Base-by-base conservation (phyloP, 2,329 filamentous ascomycete genomes). In the Dothideomycetes sp. region DNA sequence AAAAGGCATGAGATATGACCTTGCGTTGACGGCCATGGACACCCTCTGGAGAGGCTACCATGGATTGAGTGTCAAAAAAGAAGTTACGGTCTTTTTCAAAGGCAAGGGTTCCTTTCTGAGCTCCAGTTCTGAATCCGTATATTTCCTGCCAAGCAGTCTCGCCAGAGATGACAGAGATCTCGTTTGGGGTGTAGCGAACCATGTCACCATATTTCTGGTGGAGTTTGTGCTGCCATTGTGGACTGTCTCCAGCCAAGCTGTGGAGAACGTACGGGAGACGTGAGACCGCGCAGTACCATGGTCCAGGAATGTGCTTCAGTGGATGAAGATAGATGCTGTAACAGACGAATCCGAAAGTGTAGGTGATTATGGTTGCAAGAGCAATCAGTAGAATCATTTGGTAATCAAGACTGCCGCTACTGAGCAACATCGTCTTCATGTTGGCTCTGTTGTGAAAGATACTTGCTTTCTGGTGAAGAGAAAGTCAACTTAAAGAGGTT, bases 61-160 rank as follows among this genome's bases (percentile, higher is more conserved):
- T 27, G 22, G 22, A 7, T n/a, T n/a, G n/a, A n/a, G n/a, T n/a
- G n/a, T n/a, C n/a, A n/a, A n/a, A n/a, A n/a, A n/a, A n/a, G n/a
- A n/a, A n/a, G n/a, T n/a, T n/a, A 1, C 41, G 49, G 34, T 65
- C 56, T 40, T 66, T 66, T 5, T 55, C 46, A 36, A 44, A 59
- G 58, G 15, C 56, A 44, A 11, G 46, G 39, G 2, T 57, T 52
- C 41, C 57, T 52, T 51, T 60, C 50, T 48, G 31, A 40, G 60
- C 60, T 15, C 60, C 59, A 0, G 45, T 55, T 5, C 53, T 52
- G 46, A 57, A 57, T 7, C 62, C 63, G 45, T 65, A 66, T 29
- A 68, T 62, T 19, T 66, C 63, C 34, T 56, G 55, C 56, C 59
- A 66, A 1, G 62, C 61, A 2, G 56, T 60, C 1, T 66, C 61